phyloP scores from a whole-genome alignment of 140 eudicot species.

The Cichorium intybus region DNA sequence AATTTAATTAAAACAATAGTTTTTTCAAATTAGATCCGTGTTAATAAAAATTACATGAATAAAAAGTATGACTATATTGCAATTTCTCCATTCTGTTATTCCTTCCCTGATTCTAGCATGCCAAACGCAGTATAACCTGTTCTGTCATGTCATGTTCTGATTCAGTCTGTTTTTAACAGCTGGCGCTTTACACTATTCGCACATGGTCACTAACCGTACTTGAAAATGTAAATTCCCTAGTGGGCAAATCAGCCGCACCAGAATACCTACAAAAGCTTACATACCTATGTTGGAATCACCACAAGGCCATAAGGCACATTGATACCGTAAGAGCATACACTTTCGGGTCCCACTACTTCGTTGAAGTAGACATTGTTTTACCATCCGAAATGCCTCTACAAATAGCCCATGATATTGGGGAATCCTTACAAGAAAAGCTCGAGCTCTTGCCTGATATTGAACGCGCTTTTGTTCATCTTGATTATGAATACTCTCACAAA shows the following conservation, averaged over 20 bases:
- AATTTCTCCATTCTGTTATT: too few relatives aligned
- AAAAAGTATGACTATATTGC: too few relatives aligned
- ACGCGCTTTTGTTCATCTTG: constrained; percentile 76
- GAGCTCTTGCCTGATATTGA: constrained; percentile 72
- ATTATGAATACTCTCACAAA: constrained; percentile 63
- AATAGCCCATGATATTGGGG: constrained; percentile 75
- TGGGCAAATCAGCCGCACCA: constrained; percentile 86
- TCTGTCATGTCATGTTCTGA: constrained; percentile 39
- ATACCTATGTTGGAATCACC: constrained; percentile 90
- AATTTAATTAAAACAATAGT: too few relatives aligned
- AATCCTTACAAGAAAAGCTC: constrained; percentile 71
- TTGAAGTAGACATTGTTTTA: constrained; percentile 75
- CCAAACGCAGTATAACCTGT: too few relatives aligned
- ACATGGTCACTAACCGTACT: constrained; percentile 86
- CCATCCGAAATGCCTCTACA: constrained; percentile 63
- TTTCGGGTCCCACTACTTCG: constrained; percentile 83
- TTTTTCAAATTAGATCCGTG: too few relatives aligned
- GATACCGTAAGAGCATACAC: constrained; percentile 89
- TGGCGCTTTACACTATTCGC: constrained; percentile 78
- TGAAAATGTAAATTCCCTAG: constrained; percentile 78
- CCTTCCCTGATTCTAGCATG: too few relatives aligned
- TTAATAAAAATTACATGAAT: too few relatives aligned
- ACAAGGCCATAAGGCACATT: constrained; percentile 68
- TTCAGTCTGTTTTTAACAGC: constrained; percentile 29
- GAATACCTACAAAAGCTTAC: constrained; percentile 74